Evolutionary conservation across 23 red algal species (phyloP), one percentile per base, ranked within the genome.

Genomic region (Cyanidium caldarium): DNA sequence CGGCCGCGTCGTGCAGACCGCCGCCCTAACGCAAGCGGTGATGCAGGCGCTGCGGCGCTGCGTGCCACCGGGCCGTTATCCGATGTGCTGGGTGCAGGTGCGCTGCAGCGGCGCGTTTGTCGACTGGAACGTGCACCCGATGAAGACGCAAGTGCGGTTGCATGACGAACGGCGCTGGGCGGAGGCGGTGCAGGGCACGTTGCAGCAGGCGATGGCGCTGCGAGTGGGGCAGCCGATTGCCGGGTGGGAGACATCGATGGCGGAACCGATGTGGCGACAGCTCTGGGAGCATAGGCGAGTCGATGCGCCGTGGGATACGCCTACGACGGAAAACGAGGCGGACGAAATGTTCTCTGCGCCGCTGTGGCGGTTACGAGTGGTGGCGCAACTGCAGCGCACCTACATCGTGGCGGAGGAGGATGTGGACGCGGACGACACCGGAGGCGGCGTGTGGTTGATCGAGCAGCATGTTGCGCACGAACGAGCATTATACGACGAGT

Each of bases 401-500:
- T 87, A 87, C 68, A 80, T 87, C 12, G 34, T 87, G 21, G 74
- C 78, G 20, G n/a, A n/a, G n/a, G n/a, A n/a, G n/a, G n/a, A n/a
- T n/a, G n/a, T n/a, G n/a, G n/a, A n/a, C n/a, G 31, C 51, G 10
- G 76, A 87, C 20, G 40, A 69, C 35, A 58, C 42, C 16, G 57
- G 67, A 25, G 34, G 66, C 34, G 83, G 76, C 26, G 65, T 87
- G 28, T 42, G 73, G 38, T 65, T 87, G 14, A 61, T 80, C 12
- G 83, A 87, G 39, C 83, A 87, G 67, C 83, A 87, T 38, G 36
- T 73, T 46, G 83, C 83, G 1, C 68, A 87, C 29, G 83, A 87
- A 46, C 45, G 83, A 19, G 34, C 61, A 40, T 66, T 87, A 35
- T 87, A 79, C 44, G 83, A 87, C 56, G 38, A 58, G 34, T 67